Percentiles rank a stretch among this genome's conserved stretches.
Evolutionary conservation across 371 early-diverging fungal species (phyloP).

Genomic region (Umbelopsis sp.): DNA sequence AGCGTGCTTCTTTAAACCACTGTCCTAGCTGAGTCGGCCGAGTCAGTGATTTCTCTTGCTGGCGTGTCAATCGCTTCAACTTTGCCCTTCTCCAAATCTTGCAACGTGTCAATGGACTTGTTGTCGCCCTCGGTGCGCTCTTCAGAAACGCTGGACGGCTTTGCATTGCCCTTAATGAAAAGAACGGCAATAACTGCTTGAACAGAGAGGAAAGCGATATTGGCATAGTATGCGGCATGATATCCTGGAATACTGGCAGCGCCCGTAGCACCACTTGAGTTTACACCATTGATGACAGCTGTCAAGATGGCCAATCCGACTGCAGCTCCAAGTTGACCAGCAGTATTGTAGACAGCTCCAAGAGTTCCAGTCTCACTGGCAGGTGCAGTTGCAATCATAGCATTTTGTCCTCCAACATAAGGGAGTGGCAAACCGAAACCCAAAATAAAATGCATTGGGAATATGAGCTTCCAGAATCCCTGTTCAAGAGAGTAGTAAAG

Average conservation of each 20-base stretch:
- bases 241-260: slow-evolving; percentile 2
- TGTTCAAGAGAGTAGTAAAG: not conserved
- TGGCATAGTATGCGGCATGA: slow-evolving; percentile 2
- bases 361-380: slow-evolving; percentile 19
- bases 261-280: not conserved
- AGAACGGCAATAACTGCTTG: not conserved
- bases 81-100: not conserved
- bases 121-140: too few species aligned
- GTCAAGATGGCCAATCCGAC: slow-evolving; percentile 20
- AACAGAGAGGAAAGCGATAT: not conserved
- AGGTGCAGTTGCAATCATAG: slow-evolving; percentile 16
- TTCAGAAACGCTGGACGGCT: too few species aligned
- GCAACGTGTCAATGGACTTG: too few species aligned
- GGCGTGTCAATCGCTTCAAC: too few species aligned
- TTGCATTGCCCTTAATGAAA: not conserved
- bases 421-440: not conserved
- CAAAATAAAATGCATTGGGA: slow-evolving; percentile 14
- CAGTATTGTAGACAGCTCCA: slow-evolving; percentile 17
- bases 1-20: too few species aligned
- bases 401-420: slow-evolving; percentile 15
- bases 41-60: too few species aligned
- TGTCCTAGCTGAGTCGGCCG: too few species aligned
- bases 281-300: slow-evolving; percentile 14
- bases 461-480: slow-evolving; percentile 17
- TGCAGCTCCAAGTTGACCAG: slow-evolving; percentile 15